Conservation (phyloP, 495 filamentous ascomycete species). For the Aspergillus affinis region DNA sequence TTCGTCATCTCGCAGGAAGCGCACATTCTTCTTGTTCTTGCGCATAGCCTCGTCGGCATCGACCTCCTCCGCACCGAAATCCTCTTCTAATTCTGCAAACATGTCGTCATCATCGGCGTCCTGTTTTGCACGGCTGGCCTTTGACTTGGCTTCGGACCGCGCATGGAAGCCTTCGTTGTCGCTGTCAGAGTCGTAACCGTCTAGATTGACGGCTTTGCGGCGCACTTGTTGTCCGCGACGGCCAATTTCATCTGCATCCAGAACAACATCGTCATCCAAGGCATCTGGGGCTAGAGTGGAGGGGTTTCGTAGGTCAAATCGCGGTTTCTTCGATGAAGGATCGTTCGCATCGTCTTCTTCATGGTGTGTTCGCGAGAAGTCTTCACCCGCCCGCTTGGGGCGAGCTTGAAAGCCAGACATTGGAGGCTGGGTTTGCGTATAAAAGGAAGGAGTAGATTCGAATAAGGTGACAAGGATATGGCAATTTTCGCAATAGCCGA, state of each 20-base stretch:
- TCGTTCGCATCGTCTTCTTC: constrained; percentile 48
- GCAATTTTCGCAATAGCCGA: not conserved
- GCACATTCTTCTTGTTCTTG: constrained; percentile 77
- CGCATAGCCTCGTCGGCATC: constrained; percentile 44
- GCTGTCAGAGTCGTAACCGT: constrained; percentile 94
- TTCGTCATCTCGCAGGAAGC: constrained; percentile 70
- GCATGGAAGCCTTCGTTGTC: constrained; percentile 87
- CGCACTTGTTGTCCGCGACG: constrained; percentile 74
- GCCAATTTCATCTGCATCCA: constrained; percentile 92
- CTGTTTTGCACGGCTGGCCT: constrained; percentile 46
- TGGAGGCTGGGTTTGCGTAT: not conserved
- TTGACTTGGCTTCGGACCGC: constrained; percentile 59
- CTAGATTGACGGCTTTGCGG: constrained; percentile 89
- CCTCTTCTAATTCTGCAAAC: constrained; percentile 78
- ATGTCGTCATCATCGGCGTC: constrained; percentile 72
- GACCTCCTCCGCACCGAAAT: constrained; percentile 53
- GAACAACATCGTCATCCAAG: constrained; percentile 73
- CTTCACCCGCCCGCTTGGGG: constrained; percentile 79
- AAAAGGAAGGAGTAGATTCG: not conserved
- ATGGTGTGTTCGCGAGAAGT: constrained; percentile 71
- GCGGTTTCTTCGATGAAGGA: constrained; percentile 72
- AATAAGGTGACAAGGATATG: not conserved
- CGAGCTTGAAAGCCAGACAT: constrained; percentile 70
- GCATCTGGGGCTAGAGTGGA: constrained; percentile 80
- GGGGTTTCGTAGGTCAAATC: constrained; percentile 94